Evolutionary conservation across 1,284 basidiomycete genomes (phyloP).

Genomic region (Ganoderma multipileum): DNA sequence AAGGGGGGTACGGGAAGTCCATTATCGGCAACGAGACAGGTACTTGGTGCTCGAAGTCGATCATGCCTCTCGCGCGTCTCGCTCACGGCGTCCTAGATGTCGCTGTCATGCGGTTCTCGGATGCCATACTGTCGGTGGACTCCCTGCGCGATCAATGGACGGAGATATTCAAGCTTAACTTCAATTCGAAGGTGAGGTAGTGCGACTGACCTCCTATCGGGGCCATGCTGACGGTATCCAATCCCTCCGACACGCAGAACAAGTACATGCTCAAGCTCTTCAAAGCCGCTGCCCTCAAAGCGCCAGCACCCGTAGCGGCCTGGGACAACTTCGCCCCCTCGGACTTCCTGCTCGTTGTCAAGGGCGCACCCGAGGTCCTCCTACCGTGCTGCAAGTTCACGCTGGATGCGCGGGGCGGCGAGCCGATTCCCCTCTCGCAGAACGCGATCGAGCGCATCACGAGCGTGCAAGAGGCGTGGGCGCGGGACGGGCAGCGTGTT

Average conservation of each 20-base stretch:
- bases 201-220: no score
- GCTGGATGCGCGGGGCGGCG: slow-evolving; percentile 42
- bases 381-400: slow-evolving; percentile 54
- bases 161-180: slow-evolving; percentile 48
- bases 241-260: slow-evolving; percentile 41
- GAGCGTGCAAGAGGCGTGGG: slow-evolving; percentile 56
- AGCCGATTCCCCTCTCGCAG: slow-evolving; percentile 42
- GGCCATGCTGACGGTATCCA: not conserved
- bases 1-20: slow-evolving; percentile 44
- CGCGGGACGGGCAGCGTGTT: slow-evolving; percentile 64
- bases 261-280: slow-evolving; percentile 62
- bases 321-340: slow-evolving; percentile 42
- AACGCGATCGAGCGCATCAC: slow-evolving; percentile 43
- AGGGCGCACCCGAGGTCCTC: slow-evolving; percentile 67
- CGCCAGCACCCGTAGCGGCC: slow-evolving; percentile 33
- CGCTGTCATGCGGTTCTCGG: slow-evolving; percentile 63
- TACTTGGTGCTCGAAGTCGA: slow-evolving; percentile 28
- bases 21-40: slow-evolving; percentile 71
- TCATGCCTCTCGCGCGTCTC: not conserved
- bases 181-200: slow-evolving; percentile 54
- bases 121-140: slow-evolving; percentile 42
- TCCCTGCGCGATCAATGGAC: slow-evolving; percentile 37
- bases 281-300: slow-evolving; percentile 24
- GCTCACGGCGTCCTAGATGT: slow-evolving; percentile 44
- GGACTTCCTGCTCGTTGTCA: slow-evolving; percentile 53